Percentiles rank a stretch among this genome's conserved stretches.
Evolutionary conservation across 768 basidiomycete species (phyloP).

Genomic region (Boletus tomentosulus): DNA sequence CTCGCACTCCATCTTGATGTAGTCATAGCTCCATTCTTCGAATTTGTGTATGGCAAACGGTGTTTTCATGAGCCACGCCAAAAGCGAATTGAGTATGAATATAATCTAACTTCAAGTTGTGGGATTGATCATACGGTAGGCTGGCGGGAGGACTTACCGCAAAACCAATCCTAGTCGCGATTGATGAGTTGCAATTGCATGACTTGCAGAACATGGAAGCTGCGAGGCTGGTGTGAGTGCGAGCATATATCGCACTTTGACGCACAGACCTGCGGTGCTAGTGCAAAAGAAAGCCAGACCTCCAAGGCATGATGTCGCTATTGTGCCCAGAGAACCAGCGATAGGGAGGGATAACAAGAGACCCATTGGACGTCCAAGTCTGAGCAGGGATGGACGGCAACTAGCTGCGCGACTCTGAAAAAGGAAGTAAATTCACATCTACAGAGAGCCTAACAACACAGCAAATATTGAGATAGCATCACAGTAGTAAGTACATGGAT

Average conservation of each 20-base stretch:
- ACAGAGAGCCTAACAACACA: too few species aligned
- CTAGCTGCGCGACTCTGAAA: constrained; percentile 1
- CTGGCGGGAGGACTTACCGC: too few species aligned
- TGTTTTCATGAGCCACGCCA: too few species aligned
- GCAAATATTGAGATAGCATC: too few species aligned
- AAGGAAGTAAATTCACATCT: constrained; percentile 1
- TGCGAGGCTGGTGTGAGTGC: constrained; percentile 23
- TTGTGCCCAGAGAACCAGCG: constrained; percentile 59
- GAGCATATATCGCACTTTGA: constrained; percentile 3
- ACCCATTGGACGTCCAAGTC: constrained; percentile 49
- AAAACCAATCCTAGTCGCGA: too few species aligned
- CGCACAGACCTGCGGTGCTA: constrained; percentile 69
- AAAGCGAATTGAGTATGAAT: too few species aligned
- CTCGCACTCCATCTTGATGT: constrained; percentile 96
- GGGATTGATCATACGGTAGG: too few species aligned
- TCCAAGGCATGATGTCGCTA: constrained; percentile 81
- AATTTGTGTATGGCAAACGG: constrained; percentile 81
- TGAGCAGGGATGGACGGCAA: not conserved
- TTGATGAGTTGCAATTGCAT: constrained; percentile 98
- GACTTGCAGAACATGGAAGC: constrained; percentile 98
- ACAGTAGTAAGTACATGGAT: too few species aligned
- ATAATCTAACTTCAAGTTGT: too few species aligned
- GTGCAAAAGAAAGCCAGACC: constrained; percentile 84
- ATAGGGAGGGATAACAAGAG: constrained; percentile 69
- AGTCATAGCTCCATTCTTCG: constrained; percentile 91